A percentile compares a stretch with the other conserved stretches of the same genome.
phyloP scores from a whole-genome alignment of 116 monocot species.

The Trichopus zeylanicus region DNA sequence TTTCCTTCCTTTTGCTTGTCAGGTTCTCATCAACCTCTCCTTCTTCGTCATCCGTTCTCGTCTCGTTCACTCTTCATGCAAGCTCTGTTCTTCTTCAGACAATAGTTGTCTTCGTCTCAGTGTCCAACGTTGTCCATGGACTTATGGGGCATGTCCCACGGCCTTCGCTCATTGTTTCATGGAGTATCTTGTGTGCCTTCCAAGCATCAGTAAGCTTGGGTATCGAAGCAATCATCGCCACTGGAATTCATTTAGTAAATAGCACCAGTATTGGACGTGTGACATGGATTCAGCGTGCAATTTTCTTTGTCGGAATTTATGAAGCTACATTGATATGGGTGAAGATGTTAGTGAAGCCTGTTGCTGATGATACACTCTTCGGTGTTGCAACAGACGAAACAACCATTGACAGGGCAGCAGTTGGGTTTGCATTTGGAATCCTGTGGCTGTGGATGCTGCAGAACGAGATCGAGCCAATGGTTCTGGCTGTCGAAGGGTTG shows the following conservation, averaged over 20 bases:
- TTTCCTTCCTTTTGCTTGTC: slow-evolving; percentile 35
- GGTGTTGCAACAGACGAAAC: slow-evolving; percentile 6
- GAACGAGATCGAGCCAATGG: slow-evolving; percentile 19
- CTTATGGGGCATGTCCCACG: slow-evolving; percentile 4
- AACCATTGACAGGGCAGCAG: slow-evolving; percentile 1
- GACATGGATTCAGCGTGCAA: slow-evolving; percentile 1
- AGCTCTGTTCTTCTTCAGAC: slow-evolving; percentile 1
- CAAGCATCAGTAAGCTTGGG: slow-evolving; percentile 26
- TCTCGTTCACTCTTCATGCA: neutral
- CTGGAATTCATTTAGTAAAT: neutral
- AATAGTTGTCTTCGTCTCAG: slow-evolving; percentile 6
- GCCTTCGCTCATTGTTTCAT: slow-evolving; percentile 4
- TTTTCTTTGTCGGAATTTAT: slow-evolving; percentile 29
- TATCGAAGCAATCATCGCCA: slow-evolving; percentile 16
- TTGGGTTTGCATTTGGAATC: slow-evolving; percentile 12
- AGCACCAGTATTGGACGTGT: neutral
- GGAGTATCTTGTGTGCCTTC: slow-evolving; percentile 23
- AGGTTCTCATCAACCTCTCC: neutral
- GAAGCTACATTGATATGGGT: slow-evolving; percentile 31
- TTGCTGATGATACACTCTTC: slow-evolving; percentile 35
- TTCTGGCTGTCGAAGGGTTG: slow-evolving; percentile 4
- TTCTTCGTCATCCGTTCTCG: neutral
- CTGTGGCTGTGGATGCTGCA: slow-evolving; percentile 28
- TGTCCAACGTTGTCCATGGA: slow-evolving; percentile 9
- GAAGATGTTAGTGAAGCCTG: slow-evolving; percentile 20